phyloP scores from a whole-genome alignment of 108 stramenopile genomes.

The Thalassiosira profunda region DNA sequence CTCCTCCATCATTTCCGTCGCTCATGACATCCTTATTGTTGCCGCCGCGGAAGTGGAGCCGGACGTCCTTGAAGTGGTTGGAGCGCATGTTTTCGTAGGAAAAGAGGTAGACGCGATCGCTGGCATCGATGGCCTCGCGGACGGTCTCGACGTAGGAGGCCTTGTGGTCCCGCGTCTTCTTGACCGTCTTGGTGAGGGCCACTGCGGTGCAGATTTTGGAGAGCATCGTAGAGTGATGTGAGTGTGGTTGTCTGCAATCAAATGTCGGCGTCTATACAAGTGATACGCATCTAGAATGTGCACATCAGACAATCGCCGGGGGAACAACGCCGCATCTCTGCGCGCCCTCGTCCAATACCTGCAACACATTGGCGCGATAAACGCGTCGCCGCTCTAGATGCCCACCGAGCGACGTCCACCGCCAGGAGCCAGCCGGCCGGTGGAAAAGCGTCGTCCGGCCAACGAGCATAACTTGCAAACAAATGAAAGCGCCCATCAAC shows the following conservation, averaged over 20 bases:
- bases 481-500: background rate
- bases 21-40: conserved; percentile 19
- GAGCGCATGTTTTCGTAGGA: conserved; percentile 96
- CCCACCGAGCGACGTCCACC: conserved; percentile 9
- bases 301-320: conserved; percentile 1
- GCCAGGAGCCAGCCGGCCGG: no score
- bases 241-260: no score
- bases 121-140: conserved; percentile 86
- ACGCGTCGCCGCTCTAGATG: conserved; percentile 15
- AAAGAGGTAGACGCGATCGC: conserved; percentile 91
- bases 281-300: background rate
- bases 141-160: conserved; percentile 83
- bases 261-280: background rate
- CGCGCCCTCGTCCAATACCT: no score
- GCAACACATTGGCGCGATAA: no score
- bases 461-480: background rate
- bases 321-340: background rate
- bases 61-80: conserved; percentile 94
- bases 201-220: no score
- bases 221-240: no score
- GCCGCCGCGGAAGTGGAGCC: conserved; percentile 78
- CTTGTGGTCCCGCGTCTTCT: conserved; percentile 96
- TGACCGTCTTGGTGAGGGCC: conserved; percentile 91
- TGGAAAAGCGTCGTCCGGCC: no score
- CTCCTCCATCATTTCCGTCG: conserved; percentile 19